A percentile compares a stretch with the other conserved stretches of the same genome.
phyloP scores from a whole-genome alignment of 2,329 filamentous ascomycete genomes.

The Calonectria pseudoreteaudii region DNA sequence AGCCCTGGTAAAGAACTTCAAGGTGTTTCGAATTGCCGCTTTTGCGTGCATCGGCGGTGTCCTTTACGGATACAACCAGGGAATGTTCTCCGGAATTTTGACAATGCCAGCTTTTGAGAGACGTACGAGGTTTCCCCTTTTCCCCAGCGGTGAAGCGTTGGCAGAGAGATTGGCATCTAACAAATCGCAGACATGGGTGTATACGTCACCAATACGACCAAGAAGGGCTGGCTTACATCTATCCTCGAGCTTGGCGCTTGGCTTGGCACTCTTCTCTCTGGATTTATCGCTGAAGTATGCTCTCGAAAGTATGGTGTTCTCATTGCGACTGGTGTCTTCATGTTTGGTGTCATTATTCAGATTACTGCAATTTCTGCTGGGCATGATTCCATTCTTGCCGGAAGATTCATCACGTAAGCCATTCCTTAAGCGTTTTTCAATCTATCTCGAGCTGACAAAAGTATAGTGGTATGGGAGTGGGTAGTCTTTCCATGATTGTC shows the following conservation, averaged over 20 bases:
- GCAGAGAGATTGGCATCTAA: background rate
- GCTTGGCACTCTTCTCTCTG: slow-evolving; percentile 78
- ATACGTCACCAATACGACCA: slow-evolving; percentile 62
- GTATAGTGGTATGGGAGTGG: slow-evolving; percentile 72
- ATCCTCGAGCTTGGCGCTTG: slow-evolving; percentile 83
- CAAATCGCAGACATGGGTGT: slow-evolving; percentile 63
- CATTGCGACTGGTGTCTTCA: slow-evolving; percentile 74
- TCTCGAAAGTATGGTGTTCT: slow-evolving; percentile 78
- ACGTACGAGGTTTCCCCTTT: slow-evolving; percentile 53
- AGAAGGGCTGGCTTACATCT: slow-evolving; percentile 71
- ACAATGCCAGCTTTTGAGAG: slow-evolving; percentile 66
- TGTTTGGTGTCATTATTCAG: slow-evolving; percentile 77
- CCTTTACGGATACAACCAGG: slow-evolving; percentile 80
- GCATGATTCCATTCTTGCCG: slow-evolving; percentile 72
- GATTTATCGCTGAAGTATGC: slow-evolving; percentile 76
- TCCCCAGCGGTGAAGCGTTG: background rate
- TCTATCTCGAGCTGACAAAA: background rate
- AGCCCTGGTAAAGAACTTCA: slow-evolving; percentile 69
- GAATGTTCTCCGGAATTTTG: slow-evolving; percentile 70
- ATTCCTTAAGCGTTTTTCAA: accelerated
- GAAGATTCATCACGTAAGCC: slow-evolving; percentile 74
- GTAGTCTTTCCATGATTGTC: slow-evolving; percentile 75
- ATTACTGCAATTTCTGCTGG: slow-evolving; percentile 69
- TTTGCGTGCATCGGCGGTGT: slow-evolving; percentile 74
- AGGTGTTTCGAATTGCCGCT: slow-evolving; percentile 69